Conservation (phyloP, 106 monocot genomes). For the Dendrobium officinale region DNA sequence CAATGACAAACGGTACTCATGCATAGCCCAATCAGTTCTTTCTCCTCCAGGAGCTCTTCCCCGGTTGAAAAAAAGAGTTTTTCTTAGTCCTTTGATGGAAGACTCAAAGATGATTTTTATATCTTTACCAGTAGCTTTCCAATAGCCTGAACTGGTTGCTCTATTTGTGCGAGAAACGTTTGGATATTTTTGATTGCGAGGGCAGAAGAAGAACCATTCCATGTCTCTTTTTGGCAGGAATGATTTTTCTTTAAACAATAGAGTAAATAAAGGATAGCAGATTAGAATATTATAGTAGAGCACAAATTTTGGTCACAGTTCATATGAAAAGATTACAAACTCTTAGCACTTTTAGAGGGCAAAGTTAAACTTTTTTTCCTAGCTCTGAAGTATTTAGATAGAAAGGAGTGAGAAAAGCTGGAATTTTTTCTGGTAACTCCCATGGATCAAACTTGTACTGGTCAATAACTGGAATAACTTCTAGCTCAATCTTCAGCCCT, state of each 20-base stretch:
- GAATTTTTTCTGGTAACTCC: too few species aligned
- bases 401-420: too few species aligned
- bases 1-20: constrained; percentile 60
- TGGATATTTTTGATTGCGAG: constrained; percentile 74
- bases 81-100: constrained; percentile 46
- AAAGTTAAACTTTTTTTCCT: too few species aligned
- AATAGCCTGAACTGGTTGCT: constrained; percentile 68
- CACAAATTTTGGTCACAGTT: too few species aligned
- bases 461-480: too few species aligned
- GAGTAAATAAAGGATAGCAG: not conserved
- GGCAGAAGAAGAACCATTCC: constrained; percentile 98
- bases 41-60: constrained; percentile 86
- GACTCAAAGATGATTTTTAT: constrained; percentile 53
- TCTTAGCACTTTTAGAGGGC: too few species aligned
- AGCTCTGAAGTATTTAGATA: too few species aligned
- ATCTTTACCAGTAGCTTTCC: constrained; percentile 93
- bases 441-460: too few species aligned
- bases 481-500: too few species aligned
- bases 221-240: constrained; percentile 75
- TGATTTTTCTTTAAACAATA: constrained; percentile 61
- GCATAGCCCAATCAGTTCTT: constrained; percentile 90
- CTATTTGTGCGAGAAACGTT: constrained; percentile 86
- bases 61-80: constrained; percentile 81
- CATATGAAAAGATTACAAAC: too few species aligned
- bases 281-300: not conserved